Evolutionary conservation across 108 stramenopile genomes (phyloP).

Genomic region (Aurantiochytrium sp.): DNA sequence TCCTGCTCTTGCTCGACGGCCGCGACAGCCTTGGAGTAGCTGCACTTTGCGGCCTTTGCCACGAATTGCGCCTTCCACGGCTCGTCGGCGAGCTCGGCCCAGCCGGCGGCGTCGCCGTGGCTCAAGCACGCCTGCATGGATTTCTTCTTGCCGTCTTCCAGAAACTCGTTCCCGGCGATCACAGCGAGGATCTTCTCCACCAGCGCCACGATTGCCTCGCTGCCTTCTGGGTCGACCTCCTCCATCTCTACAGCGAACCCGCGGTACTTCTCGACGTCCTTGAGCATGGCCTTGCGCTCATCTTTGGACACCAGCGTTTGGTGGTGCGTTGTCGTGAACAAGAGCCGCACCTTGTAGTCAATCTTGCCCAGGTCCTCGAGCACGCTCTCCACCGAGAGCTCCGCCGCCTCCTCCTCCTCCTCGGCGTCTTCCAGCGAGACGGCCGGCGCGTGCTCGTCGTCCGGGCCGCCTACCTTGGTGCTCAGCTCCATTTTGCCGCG

Average conservation of each 20-base stretch:
- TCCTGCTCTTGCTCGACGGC: neutral
- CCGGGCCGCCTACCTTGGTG: too few relatives aligned
- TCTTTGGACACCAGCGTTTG: conserved; percentile 9
- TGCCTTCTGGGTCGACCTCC: neutral
- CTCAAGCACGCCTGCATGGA: neutral
- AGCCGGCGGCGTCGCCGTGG: neutral
- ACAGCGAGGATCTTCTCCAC: neutral
- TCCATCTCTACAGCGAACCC: neutral
- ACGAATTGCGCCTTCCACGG: neutral
- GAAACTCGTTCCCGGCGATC: neutral
- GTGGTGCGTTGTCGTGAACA: neutral
- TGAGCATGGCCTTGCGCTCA: neutral
- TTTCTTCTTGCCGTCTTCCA: conserved; percentile 2
- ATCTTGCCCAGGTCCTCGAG: neutral
- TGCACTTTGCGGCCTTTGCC: neutral
- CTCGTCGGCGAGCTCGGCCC: neutral
- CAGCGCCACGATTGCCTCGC: neutral
- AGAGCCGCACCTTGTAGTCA: neutral
- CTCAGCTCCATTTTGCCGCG: too few relatives aligned
- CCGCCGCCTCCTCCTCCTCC: neutral
- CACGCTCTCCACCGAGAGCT: neutral
- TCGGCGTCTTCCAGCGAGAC: neutral
- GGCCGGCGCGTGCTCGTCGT: neutral
- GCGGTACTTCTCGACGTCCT: neutral
- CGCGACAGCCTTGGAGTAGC: neutral